Evolutionary conservation across 306 rosid genomes (phyloP).

Genomic region (Sesbania bispinosa): DNA sequence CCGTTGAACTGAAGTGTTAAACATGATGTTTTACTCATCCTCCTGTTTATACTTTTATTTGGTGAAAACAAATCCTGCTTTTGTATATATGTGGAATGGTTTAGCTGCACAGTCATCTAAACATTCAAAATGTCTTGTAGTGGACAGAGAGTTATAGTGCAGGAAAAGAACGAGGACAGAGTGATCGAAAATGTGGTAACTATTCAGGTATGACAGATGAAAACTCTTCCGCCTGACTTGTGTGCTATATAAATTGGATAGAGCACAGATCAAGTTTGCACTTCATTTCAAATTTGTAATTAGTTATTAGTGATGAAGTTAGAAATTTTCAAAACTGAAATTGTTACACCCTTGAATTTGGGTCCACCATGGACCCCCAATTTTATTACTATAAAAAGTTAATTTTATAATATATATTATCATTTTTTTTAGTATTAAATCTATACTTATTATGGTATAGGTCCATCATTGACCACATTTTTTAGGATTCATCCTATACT

Average conservation of each 20-base stretch:
- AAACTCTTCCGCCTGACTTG: conserved; percentile 13
- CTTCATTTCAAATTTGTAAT: background rate
- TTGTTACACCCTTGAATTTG: too few species aligned
- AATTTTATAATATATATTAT: too few species aligned
- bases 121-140: conserved; percentile 47
- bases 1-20: conserved; percentile 9
- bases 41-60: background rate
- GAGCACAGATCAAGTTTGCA: background rate
- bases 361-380: too few species aligned
- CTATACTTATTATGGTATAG: too few species aligned
- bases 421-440: too few species aligned
- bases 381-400: too few species aligned
- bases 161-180: conserved; percentile 68
- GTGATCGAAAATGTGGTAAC: conserved; percentile 75
- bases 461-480: too few species aligned
- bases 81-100: background rate
- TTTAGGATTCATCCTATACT: too few species aligned
- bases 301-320: background rate
- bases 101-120: conserved; percentile 4
- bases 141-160: conserved; percentile 81
- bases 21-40: background rate
- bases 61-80: background rate
- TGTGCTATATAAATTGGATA: background rate
- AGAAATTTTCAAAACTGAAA: background rate
- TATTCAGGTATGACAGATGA: conserved; percentile 65